Percentiles rank a stretch among this genome's conserved stretches.
Conservation (phyloP, 2,329 filamentous ascomycete species). For the Alternaria longipes region DNA sequence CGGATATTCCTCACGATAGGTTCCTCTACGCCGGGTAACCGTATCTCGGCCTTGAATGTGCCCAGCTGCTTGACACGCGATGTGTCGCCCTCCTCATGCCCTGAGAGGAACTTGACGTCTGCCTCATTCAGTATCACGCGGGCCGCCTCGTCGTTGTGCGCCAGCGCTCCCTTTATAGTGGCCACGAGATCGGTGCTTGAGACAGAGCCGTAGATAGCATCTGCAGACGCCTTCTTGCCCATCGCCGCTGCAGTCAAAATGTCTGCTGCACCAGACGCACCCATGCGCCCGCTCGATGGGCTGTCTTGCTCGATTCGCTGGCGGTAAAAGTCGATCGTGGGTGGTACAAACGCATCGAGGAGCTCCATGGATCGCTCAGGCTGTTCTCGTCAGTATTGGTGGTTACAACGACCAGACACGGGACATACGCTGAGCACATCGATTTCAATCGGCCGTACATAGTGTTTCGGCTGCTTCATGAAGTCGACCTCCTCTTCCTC, state of each 20-base stretch:
- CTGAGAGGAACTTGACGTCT: conserved; percentile 60
- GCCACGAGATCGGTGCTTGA: conserved; percentile 62
- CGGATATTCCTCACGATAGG: conserved; percentile 44
- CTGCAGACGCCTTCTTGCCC: conserved; percentile 37
- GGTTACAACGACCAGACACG: too few relatives aligned
- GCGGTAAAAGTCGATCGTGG: conserved; percentile 59
- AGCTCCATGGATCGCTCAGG: conserved; percentile 58
- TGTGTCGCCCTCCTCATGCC: conserved; percentile 47
- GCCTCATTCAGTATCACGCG: conserved; percentile 60
- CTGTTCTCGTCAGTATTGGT: conserved; percentile 39
- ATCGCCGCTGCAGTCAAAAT: conserved; percentile 48
- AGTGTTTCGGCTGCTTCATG: conserved; percentile 29
- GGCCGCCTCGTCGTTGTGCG: conserved; percentile 61
- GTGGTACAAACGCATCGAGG: conserved; percentile 59
- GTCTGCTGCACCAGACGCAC: conserved; percentile 48
- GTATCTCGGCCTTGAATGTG: conserved; percentile 62
- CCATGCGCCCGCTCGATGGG: conserved; percentile 41
- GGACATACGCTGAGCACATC: conserved; percentile 52
- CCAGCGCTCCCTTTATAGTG: conserved; percentile 59
- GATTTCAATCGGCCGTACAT: conserved; percentile 52
- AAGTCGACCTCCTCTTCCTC: conserved; percentile 35
- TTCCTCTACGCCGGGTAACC: conserved; percentile 57
- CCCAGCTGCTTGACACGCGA: conserved; percentile 64
- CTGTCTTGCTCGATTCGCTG: conserved; percentile 54
- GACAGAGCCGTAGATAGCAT: conserved; percentile 64